Base-by-base conservation (phyloP, 2,329 filamentous ascomycete species). In the Scleromitrula shiraiana region DNA sequence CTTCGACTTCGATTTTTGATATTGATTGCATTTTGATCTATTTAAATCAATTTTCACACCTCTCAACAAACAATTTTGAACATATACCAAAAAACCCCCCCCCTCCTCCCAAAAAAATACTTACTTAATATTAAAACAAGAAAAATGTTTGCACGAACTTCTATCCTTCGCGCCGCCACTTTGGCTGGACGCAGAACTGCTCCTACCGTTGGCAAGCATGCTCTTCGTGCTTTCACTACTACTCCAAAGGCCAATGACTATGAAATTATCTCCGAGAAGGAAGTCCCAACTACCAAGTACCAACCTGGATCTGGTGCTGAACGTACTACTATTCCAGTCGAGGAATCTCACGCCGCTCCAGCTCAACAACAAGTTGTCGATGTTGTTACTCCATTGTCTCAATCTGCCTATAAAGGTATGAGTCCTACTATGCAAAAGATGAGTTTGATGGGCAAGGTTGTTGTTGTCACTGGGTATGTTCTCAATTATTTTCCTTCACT, bases 391-490 rank as follows among this genome's bases (percentile, higher is more conserved):
- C 77, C 78, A 17, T 69, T 83, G 37, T 70, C 70, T 54, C 68
- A 72, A 51, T 69, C 72, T 58, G 69, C 78, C 47, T 80, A 72
- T 65, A 65, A 73, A 41, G 65, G 71, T 36, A 71, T 87, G 63
- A 77, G 82, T 5, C 72, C 75, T 24, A 87, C 81, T 29, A 72
- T 88, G 67, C 74, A 80, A 67, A 83, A 76, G 67, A 83, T 86
- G 74, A 79, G 74, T 44, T 73, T 87, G 52, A 77, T 76, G 64
- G 81, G 73, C 63, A 87, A 87, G 74, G 77, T 82, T 48, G 82
- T 85, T 56, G 74, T 88, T 55, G 67, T 88, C 59, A 88, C 84
- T 63, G 84, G 80, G 78, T 82, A 73, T 64, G 75, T 40, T 23
- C 4, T 62, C 45, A 38, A 30, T 35, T 42, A 30, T 42, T 17